These are phyloP conservation scores for Eucalyptus urophylla DNA, from an alignment of 345 rosid species.

Conservation along the genomic window DNA sequence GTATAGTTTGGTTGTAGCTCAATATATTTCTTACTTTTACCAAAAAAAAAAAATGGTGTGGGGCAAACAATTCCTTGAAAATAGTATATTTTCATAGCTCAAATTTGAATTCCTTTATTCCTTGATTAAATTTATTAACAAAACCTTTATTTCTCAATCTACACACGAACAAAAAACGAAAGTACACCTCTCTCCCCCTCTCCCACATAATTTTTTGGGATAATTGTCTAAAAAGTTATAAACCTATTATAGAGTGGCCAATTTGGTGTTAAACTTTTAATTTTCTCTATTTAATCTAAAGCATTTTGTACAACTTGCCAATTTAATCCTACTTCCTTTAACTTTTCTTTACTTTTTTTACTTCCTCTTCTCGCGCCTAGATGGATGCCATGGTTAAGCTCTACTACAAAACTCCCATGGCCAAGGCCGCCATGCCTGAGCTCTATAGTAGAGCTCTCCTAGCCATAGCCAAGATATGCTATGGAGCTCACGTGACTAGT, in stretches of 20 bases:
- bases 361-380: neutral
- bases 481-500: neutral
- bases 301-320: neutral
- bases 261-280: accelerated
- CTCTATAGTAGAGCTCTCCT: neutral
- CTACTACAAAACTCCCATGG: neutral
- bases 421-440: neutral
- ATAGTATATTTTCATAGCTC: too few species aligned
- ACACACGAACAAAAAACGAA: too few species aligned
- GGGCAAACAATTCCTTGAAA: too few species aligned
- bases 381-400: neutral
- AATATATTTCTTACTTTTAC: too few species aligned
- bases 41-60: too few species aligned
- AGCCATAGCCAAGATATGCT: neutral
- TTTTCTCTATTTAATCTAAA: neutral
- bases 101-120: too few species aligned
- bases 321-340: too few species aligned
- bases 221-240: too few species aligned
- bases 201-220: too few species aligned
- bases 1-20: too few species aligned
- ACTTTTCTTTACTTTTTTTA: too few species aligned
- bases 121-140: too few species aligned
- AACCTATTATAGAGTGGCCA: accelerated
- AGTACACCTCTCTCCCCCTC: neutral
- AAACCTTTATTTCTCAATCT: neutral